Evolutionary conservation across 139 green algal species (phyloP).

Genomic region (Coelastrella sp.): DNA sequence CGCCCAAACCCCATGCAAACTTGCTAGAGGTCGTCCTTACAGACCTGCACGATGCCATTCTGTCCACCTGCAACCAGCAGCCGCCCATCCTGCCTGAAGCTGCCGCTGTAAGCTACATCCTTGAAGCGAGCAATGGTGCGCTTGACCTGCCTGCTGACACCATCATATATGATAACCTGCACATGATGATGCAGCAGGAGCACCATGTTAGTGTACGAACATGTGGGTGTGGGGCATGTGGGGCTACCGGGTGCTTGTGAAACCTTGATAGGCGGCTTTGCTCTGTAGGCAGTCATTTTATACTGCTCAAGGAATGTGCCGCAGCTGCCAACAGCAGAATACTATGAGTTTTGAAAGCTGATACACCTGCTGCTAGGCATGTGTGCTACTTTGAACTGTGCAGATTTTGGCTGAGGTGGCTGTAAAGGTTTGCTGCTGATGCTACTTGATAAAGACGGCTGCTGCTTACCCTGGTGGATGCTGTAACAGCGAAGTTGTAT

Average conservation of each 20-base stretch:
- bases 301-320: too few species aligned
- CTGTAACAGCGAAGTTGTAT: conserved; percentile 88
- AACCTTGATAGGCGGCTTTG: too few species aligned
- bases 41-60: conserved; percentile 88
- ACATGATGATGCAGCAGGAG: too few species aligned
- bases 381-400: neutral
- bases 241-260: too few species aligned
- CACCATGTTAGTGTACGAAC: too few species aligned
- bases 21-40: neutral
- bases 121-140: conserved; percentile 89
- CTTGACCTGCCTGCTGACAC: conserved; percentile 51
- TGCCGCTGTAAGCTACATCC: conserved; percentile 90
- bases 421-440: neutral
- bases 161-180: conserved; percentile 86
- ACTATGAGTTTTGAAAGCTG: too few species aligned
- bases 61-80: conserved; percentile 91
- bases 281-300: too few species aligned
- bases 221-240: too few species aligned
- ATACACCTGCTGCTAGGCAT: neutral
- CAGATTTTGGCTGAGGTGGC: neutral
- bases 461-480: conserved; percentile 79
- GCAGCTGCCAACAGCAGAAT: too few species aligned
- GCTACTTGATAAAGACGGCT: neutral
- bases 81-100: conserved; percentile 85
- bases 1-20: too few species aligned